Conservation (phyloP, 2,329 filamentous ascomycete species). For the Hymenoscyphus fraxineus region DNA sequence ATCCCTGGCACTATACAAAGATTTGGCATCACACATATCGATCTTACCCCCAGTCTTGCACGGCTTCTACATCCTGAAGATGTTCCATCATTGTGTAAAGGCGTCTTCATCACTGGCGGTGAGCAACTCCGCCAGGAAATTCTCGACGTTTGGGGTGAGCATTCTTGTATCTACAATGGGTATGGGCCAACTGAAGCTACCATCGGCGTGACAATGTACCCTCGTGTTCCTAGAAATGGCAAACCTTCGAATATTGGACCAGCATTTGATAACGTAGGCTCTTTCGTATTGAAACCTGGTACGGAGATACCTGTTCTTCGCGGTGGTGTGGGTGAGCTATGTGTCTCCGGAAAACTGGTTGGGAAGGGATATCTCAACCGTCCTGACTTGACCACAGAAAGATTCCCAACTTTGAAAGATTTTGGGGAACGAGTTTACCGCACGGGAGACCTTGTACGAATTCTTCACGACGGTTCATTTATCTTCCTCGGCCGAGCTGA, state of each 20-base stretch:
- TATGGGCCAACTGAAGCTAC: conserved; percentile 92
- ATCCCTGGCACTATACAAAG: conserved; percentile 67
- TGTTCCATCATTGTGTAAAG: conserved; percentile 72
- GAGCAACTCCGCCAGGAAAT: conserved; percentile 88
- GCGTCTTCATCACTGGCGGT: conserved; percentile 90
- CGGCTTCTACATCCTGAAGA: conserved; percentile 74
- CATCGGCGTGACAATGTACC: conserved; percentile 87
- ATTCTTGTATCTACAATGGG: conserved; percentile 82
- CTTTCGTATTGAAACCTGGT: conserved; percentile 69
- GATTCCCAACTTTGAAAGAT: conserved; percentile 63
- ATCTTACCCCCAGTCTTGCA: conserved; percentile 84
- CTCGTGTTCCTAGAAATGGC: conserved; percentile 72
- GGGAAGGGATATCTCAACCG: conserved; percentile 86
- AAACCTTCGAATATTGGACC: conserved; percentile 84
- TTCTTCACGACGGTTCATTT: conserved; percentile 76
- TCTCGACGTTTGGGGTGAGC: conserved; percentile 76
- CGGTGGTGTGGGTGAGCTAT: conserved; percentile 82
- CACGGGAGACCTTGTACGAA: conserved; percentile 82
- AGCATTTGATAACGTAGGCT: conserved; percentile 84
- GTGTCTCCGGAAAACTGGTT: conserved; percentile 80
- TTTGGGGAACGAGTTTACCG: conserved; percentile 69
- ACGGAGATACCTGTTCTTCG: conserved; percentile 69
- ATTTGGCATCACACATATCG: conserved; percentile 81
- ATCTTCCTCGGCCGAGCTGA: conserved; percentile 86
- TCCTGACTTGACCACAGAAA: conserved; percentile 69